Evolutionary conservation across 805 yeast genomes (phyloP).

Genomic region (Candida sithepensis): DNA sequence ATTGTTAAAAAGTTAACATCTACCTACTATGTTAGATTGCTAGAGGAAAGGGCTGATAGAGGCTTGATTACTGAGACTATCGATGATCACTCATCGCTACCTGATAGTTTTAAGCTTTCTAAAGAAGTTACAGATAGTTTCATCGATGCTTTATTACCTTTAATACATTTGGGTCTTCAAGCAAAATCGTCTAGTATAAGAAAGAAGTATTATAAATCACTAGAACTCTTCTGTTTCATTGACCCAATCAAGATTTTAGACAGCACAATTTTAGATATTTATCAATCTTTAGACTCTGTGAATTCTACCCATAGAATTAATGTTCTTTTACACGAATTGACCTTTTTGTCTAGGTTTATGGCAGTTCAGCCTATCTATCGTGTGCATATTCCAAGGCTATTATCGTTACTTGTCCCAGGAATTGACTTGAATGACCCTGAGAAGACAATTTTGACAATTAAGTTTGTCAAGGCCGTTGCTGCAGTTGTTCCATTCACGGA

Average conservation of each 20-base stretch:
- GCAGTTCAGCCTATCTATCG: conserved; percentile 60
- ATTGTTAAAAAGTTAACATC: conserved; percentile 58
- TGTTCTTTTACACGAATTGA: conserved; percentile 66
- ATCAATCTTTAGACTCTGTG: conserved; percentile 62
- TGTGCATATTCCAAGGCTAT: conserved; percentile 72
- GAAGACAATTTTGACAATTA: conserved; percentile 65
- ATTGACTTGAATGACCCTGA: conserved; percentile 84
- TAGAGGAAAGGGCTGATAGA: conserved; percentile 43
- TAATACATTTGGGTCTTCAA: conserved; percentile 69
- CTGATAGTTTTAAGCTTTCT: conserved; percentile 22
- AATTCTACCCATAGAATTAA: conserved; percentile 77
- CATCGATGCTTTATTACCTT: conserved; percentile 45
- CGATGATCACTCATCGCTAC: conserved; percentile 24
- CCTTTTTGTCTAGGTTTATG: conserved; percentile 64
- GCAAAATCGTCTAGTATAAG: conserved; percentile 59
- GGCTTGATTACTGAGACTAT: conserved; percentile 17
- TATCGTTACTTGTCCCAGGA: conserved; percentile 70
- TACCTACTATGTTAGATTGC: conserved; percentile 55
- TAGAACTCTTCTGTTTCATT: conserved; percentile 63
- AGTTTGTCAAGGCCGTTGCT: conserved; percentile 66
- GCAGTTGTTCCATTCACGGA: conserved; percentile 71
- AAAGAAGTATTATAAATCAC: conserved; percentile 53
- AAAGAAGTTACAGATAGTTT: conserved; percentile 17
- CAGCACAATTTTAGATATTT: conserved; percentile 62
- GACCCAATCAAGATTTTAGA: conserved; percentile 54